Evolutionary conservation across 352 stramenopile species (phyloP).

Genomic region (Phytopythium helicoides): DNA sequence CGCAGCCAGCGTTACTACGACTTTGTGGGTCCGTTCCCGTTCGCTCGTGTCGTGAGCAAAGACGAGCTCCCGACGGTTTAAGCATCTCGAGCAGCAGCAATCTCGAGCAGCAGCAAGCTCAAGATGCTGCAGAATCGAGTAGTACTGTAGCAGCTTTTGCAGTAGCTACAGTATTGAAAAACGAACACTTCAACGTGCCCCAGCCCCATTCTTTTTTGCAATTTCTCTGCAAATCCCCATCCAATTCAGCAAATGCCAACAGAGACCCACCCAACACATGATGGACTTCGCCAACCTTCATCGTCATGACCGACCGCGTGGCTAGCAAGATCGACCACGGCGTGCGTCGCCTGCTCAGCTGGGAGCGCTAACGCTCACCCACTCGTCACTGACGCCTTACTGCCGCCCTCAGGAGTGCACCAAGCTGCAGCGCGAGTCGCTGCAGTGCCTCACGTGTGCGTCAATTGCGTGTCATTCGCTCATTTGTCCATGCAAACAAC

Average conservation of each 20-base stretch:
- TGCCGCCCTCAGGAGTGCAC: constrained; percentile 44
- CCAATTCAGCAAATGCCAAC: no score
- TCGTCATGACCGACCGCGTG: constrained; percentile 5
- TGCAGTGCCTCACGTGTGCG: constrained; percentile 62
- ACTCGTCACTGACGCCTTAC: constrained; percentile 1
- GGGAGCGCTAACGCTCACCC: neutral
- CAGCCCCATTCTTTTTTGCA: no score
- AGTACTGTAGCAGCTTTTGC: no score
- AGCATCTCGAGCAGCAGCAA: no score
- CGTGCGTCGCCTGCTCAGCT: constrained; percentile 10
- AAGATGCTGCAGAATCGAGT: no score
- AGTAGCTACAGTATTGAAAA: no score
- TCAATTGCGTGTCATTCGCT: constrained; percentile 6
- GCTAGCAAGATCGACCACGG: constrained; percentile 48
- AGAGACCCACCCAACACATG: no score
- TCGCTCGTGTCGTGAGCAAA: constrained; percentile 51
- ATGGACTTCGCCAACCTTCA: no score
- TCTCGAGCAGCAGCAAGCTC: no score
- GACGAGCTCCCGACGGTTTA: constrained; percentile 37
- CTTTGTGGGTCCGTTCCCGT: constrained; percentile 68
- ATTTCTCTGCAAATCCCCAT: no score
- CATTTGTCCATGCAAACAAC: neutral
- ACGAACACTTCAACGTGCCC: no score
- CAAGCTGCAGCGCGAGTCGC: constrained; percentile 64
- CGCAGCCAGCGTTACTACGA: constrained; percentile 62